Evolutionary conservation across 345 rosid species (phyloP).

Genomic region (Corchorus olitorius): DNA sequence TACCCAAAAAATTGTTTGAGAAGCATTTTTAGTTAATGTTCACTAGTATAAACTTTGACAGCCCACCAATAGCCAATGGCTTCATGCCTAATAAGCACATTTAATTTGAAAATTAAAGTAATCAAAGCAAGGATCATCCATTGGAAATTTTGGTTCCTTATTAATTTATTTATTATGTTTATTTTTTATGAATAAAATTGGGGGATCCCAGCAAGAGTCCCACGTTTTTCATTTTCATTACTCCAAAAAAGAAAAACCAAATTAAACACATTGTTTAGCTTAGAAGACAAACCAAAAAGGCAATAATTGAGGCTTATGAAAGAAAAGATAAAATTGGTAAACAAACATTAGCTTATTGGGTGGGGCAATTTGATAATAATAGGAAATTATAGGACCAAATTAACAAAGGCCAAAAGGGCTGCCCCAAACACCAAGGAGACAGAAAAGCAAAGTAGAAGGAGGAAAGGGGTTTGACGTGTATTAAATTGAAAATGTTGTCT

Average conservation of each 20-base stretch:
- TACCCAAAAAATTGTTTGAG: not conserved
- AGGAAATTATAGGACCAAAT: not conserved
- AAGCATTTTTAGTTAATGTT: not conserved
- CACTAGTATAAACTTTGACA: not conserved
- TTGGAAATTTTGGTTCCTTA: not conserved
- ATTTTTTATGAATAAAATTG: not conserved
- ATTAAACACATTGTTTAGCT: conserved; percentile 31
- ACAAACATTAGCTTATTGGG: not conserved
- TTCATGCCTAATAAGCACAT: not conserved
- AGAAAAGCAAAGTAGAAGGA: conserved; percentile 16
- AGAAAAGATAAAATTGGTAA: conserved; percentile 25
- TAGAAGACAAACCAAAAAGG: conserved; percentile 35
- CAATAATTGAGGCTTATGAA: conserved; percentile 36
- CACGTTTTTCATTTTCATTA: conserved; percentile 9
- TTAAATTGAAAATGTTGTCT: conserved; percentile 10
- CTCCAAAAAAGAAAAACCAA: not conserved
- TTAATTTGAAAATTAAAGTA: not conserved
- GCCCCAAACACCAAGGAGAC: conserved; percentile 11
- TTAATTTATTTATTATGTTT: not conserved
- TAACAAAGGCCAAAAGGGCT: not conserved
- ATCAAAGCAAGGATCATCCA: not conserved
- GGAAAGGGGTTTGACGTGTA: conserved; percentile 13
- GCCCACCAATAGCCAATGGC: not conserved
- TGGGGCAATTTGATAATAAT: conserved; percentile 4
- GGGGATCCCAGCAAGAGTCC: not conserved